These are phyloP conservation scores for Metschnikowia cubensis DNA, from an alignment of 805 yeast genomes.

Conservation along the genomic window DNA sequence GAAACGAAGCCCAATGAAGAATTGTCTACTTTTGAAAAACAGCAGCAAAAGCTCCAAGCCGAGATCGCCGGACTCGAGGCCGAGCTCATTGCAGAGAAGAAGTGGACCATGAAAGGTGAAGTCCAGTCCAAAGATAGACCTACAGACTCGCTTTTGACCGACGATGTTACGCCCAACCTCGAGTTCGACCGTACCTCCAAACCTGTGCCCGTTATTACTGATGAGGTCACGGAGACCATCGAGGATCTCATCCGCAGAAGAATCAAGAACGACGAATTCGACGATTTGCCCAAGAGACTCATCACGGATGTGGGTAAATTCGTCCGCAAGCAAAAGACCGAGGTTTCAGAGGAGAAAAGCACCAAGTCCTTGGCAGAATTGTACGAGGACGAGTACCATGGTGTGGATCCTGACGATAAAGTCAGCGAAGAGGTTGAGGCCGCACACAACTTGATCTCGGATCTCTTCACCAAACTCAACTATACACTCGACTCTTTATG, in stretches of 20 bases:
- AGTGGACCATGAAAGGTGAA: conserved; percentile 95
- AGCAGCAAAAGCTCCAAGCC: conserved; percentile 68
- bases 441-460: conserved; percentile 75
- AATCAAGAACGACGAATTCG: conserved; percentile 69
- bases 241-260: conserved; percentile 88
- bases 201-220: conserved; percentile 93
- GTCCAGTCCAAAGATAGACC: conserved; percentile 79
- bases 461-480: conserved; percentile 55
- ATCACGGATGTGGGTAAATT: conserved; percentile 63
- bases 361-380: conserved; percentile 84
- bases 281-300: conserved; percentile 75
- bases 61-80: conserved; percentile 79
- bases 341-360: conserved; percentile 80
- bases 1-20: conserved; percentile 24
- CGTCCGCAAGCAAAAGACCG: conserved; percentile 45
- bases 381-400: conserved; percentile 79
- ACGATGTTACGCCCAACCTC: conserved; percentile 48
- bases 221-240: conserved; percentile 76
- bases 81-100: conserved; percentile 85
- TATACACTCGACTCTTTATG: conserved; percentile 82
- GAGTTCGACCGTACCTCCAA: conserved; percentile 92
- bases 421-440: conserved; percentile 60
- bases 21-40: conserved; percentile 76
- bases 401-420: conserved; percentile 41
- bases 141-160: conserved; percentile 75